These are phyloP conservation scores for Leucosporidium yakuticum DNA, from an alignment of 768 basidiomycete genomes.

Conservation along the genomic window DNA sequence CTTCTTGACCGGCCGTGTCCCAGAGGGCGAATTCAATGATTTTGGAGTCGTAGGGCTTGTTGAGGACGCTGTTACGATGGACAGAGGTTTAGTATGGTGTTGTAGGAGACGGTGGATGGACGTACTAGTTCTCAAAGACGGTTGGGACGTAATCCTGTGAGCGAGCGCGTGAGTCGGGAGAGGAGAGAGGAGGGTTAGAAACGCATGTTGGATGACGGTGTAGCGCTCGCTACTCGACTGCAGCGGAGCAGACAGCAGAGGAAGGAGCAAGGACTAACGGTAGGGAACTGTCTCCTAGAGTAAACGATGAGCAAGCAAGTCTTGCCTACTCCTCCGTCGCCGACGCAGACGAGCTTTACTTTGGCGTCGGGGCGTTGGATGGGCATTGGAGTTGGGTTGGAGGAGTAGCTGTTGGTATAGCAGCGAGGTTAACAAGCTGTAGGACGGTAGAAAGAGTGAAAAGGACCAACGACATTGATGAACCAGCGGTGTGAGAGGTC, in stretches of 20 bases:
- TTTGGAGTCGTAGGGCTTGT: slow-evolving; percentile 67
- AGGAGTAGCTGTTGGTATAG: neutral
- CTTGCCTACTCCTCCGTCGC: slow-evolving; percentile 46
- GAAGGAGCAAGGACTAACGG: slow-evolving; percentile 50
- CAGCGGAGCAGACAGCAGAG: neutral
- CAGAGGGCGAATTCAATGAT: slow-evolving; percentile 92
- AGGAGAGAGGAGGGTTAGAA: neutral
- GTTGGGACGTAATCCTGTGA: slow-evolving; percentile 81
- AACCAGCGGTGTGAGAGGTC: neutral
- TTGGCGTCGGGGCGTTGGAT: slow-evolving; percentile 4
- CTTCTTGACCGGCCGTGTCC: slow-evolving; percentile 99
- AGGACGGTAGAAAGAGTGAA: neutral
- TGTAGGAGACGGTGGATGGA: neutral
- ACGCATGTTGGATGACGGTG: slow-evolving; percentile 5
- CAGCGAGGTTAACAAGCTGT: neutral
- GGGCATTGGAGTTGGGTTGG: neutral
- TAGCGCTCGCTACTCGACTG: neutral
- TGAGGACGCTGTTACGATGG: slow-evolving; percentile 94
- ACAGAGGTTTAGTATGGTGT: slow-evolving; percentile 63
- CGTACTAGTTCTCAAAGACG: slow-evolving; percentile 78
- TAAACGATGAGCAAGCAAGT: slow-evolving; percentile 92
- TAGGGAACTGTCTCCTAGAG: slow-evolving; percentile 89
- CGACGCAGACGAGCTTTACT: slow-evolving; percentile 33
- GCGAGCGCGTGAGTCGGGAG: neutral
- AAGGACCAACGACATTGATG: neutral